These are phyloP conservation scores for Tylopilus subfusipes DNA, from an alignment of 768 basidiomycete species.

Conservation along the genomic window DNA sequence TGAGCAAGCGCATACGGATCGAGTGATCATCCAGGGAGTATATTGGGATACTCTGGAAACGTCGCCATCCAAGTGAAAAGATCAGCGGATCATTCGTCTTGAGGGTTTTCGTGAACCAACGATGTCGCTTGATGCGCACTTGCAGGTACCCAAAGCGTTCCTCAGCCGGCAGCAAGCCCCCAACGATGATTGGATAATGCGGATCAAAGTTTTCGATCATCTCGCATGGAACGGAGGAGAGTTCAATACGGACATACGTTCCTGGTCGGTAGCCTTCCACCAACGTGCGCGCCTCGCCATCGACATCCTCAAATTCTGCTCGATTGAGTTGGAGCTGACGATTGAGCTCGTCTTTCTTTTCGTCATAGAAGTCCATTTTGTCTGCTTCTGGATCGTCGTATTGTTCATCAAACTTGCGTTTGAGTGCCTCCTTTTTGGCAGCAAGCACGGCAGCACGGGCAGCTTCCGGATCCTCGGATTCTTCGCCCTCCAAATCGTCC, in stretches of 20 bases:
- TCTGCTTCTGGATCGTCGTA: conserved; percentile 85
- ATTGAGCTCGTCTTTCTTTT: conserved; percentile 89
- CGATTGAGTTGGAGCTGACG: conserved; percentile 78
- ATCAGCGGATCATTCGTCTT: conserved; percentile 98
- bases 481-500: conserved; percentile 36
- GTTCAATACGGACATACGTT: conserved; percentile 88
- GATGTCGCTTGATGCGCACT: conserved; percentile 92
- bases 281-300: conserved; percentile 70
- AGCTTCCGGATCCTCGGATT: conserved; percentile 29
- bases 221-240: conserved; percentile 81
- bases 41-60: conserved; percentile 93
- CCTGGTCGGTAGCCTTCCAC: conserved; percentile 93
- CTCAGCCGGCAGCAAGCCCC: conserved; percentile 86
- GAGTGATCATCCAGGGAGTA: conserved; percentile 98
- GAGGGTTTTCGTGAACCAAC: conserved; percentile 87
- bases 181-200: conserved; percentile 84
- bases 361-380: conserved; percentile 85
- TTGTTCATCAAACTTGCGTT: conserved; percentile 94
- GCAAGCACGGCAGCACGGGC: conserved; percentile 56
- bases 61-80: conserved; percentile 94
- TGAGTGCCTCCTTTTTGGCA: conserved; percentile 85
- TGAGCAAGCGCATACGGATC: conserved; percentile 98
- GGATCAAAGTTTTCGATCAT: conserved; percentile 94
- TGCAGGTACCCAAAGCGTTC: conserved; percentile 92
- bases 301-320: conserved; percentile 79